phyloP scores from a whole-genome alignment of 2,329 filamentous ascomycete genomes.

The Fusarium duplospermum region DNA sequence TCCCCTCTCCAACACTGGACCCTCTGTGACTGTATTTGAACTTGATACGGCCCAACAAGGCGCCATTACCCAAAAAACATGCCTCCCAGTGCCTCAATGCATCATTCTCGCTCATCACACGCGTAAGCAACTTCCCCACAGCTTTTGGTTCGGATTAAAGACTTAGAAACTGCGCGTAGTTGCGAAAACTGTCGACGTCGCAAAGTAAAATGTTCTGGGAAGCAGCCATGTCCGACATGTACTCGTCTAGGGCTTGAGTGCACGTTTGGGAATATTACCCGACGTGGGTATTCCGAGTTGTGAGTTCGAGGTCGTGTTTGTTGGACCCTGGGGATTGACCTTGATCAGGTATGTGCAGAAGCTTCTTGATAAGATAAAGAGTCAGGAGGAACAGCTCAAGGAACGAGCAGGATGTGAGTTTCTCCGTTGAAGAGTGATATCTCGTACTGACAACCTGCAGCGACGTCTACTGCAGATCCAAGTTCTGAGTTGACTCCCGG shows the following conservation, averaged over 20 bases:
- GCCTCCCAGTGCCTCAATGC: neutral
- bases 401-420: neutral
- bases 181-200: slow-evolving; percentile 41
- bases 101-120: neutral
- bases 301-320: neutral
- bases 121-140: neutral
- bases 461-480: neutral
- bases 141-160: neutral
- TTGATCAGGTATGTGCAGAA: slow-evolving; percentile 39
- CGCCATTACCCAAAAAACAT: neutral
- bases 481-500: neutral
- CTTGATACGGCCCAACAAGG: neutral
- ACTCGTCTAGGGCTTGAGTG: slow-evolving; percentile 39
- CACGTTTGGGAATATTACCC: slow-evolving; percentile 34
- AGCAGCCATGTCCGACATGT: slow-evolving; percentile 42
- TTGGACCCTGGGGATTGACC: neutral
- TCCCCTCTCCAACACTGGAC: neutral
- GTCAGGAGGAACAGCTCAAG: slow-evolving; percentile 24
- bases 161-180: slow-evolving; percentile 1
- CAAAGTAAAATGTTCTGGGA: slow-evolving; percentile 47
- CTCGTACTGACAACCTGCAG: too few relatives aligned
- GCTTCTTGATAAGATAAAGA: slow-evolving; percentile 35
- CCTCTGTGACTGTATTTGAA: neutral
- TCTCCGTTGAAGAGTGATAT: too few relatives aligned
- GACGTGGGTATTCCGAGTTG: slow-evolving; percentile 40